Evolutionary conservation across 2,329 filamentous ascomycete genomes (phyloP).

Genomic region (Fusarium albidum): DNA sequence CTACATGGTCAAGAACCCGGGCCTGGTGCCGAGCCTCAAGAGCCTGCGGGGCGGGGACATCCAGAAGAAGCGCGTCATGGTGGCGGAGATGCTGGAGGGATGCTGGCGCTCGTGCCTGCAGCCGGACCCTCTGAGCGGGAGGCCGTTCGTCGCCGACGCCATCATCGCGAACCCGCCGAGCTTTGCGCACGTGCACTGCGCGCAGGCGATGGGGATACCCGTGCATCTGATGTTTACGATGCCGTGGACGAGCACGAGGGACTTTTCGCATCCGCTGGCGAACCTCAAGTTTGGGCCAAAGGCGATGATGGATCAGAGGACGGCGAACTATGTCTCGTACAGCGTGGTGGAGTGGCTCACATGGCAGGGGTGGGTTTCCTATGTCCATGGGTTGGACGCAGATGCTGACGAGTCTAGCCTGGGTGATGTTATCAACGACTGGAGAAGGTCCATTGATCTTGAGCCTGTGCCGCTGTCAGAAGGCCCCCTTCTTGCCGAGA

Average conservation of each 20-base stretch:
- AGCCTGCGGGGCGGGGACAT: conserved; percentile 41
- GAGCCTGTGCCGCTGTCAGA: conserved; percentile 56
- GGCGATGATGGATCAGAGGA: conserved; percentile 54
- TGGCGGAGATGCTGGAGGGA: conserved; percentile 41
- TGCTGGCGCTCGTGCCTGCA: conserved; percentile 43
- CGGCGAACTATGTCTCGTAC: conserved; percentile 76
- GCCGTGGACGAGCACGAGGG: conserved; percentile 78
- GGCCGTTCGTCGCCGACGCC: conserved; percentile 57
- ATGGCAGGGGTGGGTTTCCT: conserved; percentile 69
- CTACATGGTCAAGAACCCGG: conserved; percentile 45
- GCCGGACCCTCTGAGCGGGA: conserved; percentile 13
- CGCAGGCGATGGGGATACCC: conserved; percentile 53
- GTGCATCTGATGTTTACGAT: conserved; percentile 65
- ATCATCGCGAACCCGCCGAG: conserved; percentile 61
- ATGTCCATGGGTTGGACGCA: neutral
- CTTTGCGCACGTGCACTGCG: conserved; percentile 59
- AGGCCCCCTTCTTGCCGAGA: conserved; percentile 73
- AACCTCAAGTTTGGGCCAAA: conserved; percentile 66
- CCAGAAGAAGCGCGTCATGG: conserved; percentile 40
- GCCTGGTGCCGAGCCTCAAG: conserved; percentile 41
- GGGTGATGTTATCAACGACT: conserved; percentile 32
- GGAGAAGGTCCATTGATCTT: conserved; percentile 21
- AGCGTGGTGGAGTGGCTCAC: conserved; percentile 78
- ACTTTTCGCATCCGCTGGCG: conserved; percentile 76
- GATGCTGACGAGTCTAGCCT: conserved; percentile 18